Evolutionary conservation across 305 asterid species (phyloP).

Genomic region (Withania somnifera): DNA sequence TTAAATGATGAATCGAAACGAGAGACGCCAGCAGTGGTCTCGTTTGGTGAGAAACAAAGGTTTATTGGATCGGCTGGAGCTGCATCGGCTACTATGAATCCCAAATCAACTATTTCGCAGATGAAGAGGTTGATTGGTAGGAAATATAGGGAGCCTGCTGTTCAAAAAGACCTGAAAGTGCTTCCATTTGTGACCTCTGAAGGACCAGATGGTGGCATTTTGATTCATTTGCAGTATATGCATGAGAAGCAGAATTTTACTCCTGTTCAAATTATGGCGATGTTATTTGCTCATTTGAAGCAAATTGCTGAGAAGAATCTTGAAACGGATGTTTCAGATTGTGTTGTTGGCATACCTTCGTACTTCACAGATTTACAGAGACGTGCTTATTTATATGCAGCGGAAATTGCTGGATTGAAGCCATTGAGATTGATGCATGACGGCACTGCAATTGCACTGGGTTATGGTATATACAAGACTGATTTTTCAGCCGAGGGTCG

Average conservation of each 20-base stretch:
- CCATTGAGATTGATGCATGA: slow-evolving; percentile 84
- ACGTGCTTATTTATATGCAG: slow-evolving; percentile 76
- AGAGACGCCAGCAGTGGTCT: slow-evolving; percentile 75
- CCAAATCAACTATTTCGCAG: slow-evolving; percentile 83
- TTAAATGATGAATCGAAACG: slow-evolving; percentile 86
- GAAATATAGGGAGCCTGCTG: slow-evolving; percentile 42
- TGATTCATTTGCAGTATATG: slow-evolving; percentile 59
- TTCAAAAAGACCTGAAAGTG: slow-evolving; percentile 58
- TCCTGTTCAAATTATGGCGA: slow-evolving; percentile 74
- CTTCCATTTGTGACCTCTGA: slow-evolving; percentile 70
- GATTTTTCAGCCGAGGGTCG: slow-evolving; percentile 47
- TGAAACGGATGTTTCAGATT: slow-evolving; percentile 42
- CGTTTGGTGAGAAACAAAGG: slow-evolving; percentile 93
- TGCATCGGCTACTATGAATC: slow-evolving; percentile 87
- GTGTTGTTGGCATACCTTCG: slow-evolving; percentile 79
- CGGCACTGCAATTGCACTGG: slow-evolving; percentile 85
- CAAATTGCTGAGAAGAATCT: slow-evolving; percentile 69
- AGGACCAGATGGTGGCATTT: slow-evolving; percentile 70
- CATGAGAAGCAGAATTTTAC: slow-evolving; percentile 48
- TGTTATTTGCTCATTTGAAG: slow-evolving; percentile 76
- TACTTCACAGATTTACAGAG: slow-evolving; percentile 84
- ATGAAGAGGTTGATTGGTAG: slow-evolving; percentile 81
- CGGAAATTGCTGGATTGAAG: slow-evolving; percentile 80
- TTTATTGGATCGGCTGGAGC: slow-evolving; percentile 85
- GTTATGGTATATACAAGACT: slow-evolving; percentile 83